A percentile compares a stretch with the other conserved stretches of the same genome.
These are phyloP conservation scores for Colletotrichum agaves DNA, from an alignment of 2,329 filamentous ascomycete species.

Conservation along the genomic window DNA sequence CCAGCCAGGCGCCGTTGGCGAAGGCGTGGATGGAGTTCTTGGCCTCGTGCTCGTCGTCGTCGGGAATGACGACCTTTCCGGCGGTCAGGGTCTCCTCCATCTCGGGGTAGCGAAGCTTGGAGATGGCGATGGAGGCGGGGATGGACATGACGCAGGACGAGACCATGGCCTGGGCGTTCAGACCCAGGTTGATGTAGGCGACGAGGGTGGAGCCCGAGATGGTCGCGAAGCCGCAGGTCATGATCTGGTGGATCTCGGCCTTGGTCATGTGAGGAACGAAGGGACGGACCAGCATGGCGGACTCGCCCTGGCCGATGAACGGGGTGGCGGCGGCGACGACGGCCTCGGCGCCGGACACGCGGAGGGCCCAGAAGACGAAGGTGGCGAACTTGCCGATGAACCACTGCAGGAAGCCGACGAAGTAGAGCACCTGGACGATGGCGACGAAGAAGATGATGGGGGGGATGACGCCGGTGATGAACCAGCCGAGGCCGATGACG, in stretches of 20 bases:
- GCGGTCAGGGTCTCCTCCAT: constrained; percentile 87
- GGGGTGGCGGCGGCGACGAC: constrained; percentile 92
- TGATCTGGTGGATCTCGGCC: constrained; percentile 90
- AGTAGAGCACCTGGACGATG: constrained; percentile 87
- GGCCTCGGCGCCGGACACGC: constrained; percentile 91
- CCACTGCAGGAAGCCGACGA: constrained; percentile 86
- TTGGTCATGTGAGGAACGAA: constrained; percentile 87
- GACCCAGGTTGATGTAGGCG: constrained; percentile 84
- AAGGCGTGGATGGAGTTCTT: constrained; percentile 87
- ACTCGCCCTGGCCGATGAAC: constrained; percentile 95
- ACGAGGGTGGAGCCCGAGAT: constrained; percentile 90
- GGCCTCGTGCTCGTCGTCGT: constrained; percentile 80
- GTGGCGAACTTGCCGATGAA: constrained; percentile 86
- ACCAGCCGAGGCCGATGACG: constrained; percentile 65
- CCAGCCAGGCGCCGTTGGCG: constrained; percentile 85
- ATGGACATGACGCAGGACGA: constrained; percentile 97
- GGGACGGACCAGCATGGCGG: constrained; percentile 89
- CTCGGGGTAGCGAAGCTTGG: constrained; percentile 90
- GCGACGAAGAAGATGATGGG: constrained; percentile 97
- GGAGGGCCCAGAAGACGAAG: constrained; percentile 92
- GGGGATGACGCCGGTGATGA: constrained; percentile 83
- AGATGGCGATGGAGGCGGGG: constrained; percentile 87
- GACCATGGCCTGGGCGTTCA: constrained; percentile 86
- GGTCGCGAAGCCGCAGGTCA: constrained; percentile 92
- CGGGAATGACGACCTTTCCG: constrained; percentile 82